Conservation (phyloP, 2,329 filamentous ascomycete genomes). For the Capronia americana region DNA sequence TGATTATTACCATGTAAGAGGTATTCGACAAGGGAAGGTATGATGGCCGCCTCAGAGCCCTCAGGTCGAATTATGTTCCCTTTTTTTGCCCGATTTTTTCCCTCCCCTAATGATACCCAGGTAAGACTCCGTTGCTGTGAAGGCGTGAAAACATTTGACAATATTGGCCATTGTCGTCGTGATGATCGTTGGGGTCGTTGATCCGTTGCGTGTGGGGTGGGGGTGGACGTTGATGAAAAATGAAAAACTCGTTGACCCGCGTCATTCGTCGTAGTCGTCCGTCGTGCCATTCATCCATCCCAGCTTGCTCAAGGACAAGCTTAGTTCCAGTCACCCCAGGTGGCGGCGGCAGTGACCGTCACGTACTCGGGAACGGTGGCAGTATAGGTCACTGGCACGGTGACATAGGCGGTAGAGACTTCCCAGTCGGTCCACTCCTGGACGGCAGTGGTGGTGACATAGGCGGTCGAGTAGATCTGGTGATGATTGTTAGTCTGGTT, state of each 20-base stretch:
- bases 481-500: not conserved
- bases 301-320: not conserved
- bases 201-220: not conserved
- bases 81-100: not conserved
- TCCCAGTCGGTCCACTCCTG: not conserved
- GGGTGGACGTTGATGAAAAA: not conserved
- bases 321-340: slow-evolving; percentile 4
- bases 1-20: not conserved
- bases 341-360: slow-evolving; percentile 11
- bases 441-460: slow-evolving; percentile 5
- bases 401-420: not conserved
- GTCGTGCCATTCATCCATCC: not conserved
- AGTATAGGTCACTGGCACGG: not conserved
- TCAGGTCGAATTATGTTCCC: not conserved
- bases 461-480: slow-evolving; percentile 5
- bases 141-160: not conserved
- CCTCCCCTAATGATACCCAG: not conserved
- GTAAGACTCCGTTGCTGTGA: not conserved
- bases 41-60: too few species aligned
- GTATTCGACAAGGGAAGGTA: not conserved
- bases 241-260: not conserved
- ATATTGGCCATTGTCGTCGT: not conserved
- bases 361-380: slow-evolving; percentile 3
- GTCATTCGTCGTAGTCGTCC: not conserved
- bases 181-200: not conserved